Evolutionary conservation across 306 rosid species (phyloP).

Genomic region (Acmispon strigosus): DNA sequence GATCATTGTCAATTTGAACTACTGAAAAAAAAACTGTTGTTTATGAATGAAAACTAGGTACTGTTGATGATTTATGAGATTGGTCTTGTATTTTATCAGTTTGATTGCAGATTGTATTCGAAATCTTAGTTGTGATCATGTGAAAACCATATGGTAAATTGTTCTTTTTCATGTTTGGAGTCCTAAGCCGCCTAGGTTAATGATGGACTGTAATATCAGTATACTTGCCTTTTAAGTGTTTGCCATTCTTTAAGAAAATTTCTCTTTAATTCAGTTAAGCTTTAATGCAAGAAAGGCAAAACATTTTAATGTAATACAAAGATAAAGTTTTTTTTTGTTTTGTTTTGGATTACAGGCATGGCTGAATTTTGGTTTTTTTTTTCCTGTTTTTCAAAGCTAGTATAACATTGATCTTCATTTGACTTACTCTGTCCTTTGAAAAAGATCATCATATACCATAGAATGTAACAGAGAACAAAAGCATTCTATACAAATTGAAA

Average conservation of each 20-base stretch:
- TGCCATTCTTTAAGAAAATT: neutral
- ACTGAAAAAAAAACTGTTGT: conserved; percentile 11
- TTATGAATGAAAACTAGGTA: neutral
- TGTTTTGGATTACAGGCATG: neutral
- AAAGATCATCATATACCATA: neutral
- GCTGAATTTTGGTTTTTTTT: neutral
- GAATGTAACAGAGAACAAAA: neutral
- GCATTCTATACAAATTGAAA: neutral
- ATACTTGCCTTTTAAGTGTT: neutral
- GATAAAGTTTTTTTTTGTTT: neutral
- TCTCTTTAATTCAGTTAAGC: neutral
- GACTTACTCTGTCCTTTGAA: neutral
- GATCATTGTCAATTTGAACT: conserved; percentile 44
- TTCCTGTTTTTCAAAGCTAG: neutral
- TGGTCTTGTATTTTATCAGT: conserved; percentile 9
- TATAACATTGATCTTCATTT: neutral
- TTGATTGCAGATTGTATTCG: conserved; percentile 19
- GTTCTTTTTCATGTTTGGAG: neutral
- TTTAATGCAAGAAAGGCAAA: neutral
- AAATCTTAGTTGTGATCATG: neutral
- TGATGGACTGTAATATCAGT: neutral
- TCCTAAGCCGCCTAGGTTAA: neutral
- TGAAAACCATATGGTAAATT: neutral
- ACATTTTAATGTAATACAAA: neutral
- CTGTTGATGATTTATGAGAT: neutral